Base-by-base conservation (phyloP, 192 early-diverging fungal species). In the Entomortierella beljakovae region DNA sequence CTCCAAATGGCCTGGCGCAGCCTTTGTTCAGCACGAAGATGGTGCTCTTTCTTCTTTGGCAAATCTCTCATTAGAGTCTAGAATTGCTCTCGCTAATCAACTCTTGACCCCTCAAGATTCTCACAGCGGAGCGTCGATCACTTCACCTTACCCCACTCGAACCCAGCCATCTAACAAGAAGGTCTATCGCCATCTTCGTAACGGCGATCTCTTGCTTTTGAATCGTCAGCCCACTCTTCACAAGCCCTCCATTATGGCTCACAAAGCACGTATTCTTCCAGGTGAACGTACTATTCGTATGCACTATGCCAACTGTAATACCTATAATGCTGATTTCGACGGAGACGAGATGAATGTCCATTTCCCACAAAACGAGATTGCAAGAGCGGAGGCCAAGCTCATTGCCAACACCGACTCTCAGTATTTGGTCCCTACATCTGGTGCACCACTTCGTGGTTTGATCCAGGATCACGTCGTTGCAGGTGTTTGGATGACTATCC, bases 291-390 rank as follows among this genome's bases (percentile, higher is more conserved):
- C 98, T 16, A 95, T 99, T 85, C 92, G 98, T 26, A 97, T 99
- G 97, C 98, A 99, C 83, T 99, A 99, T 81, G 94, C 97, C 61
- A 97, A 92, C 79, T 92, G 93, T 81, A 94, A 94, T 77, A 91
- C 95, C 31, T 96, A 95, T 56, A 94, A 94, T 84, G 97, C 97
- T 64, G 98, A 99, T 91, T 99, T 99, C 88, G 98, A 99, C 82
- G 98, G 98, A 74, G 98, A 99, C 86, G 98, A 99, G 87, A 99
- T 99, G 98, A 99, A 99, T 86, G 91, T 97, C 68, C 98, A 99
- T 88, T 99, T 99, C 82, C 97, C 97, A 46, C 98, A 99, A 83
- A 98, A 95, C 85, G 97, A 99, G 82, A 85, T 95, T 48, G 98
- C 95, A 6, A 90, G 97, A 56, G 93, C 98, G 28, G 98, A 99